Evolutionary conservation across 2,329 filamentous ascomycete genomes (phyloP).

Genomic region (Chaetomiaceae sp.): DNA sequence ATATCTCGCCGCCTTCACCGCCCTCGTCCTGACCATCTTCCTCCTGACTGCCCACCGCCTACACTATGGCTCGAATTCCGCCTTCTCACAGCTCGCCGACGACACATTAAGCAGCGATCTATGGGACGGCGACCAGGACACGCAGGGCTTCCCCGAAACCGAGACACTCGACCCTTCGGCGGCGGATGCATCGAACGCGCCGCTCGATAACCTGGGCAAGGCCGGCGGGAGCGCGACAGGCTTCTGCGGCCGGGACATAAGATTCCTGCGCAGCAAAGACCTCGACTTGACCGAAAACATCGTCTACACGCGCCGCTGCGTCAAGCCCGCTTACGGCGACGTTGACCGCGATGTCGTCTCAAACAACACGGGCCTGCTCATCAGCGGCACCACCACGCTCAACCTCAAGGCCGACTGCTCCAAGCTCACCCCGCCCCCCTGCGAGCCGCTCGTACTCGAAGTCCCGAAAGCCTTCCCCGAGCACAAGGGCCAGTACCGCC

Average conservation of each 20-base stretch:
- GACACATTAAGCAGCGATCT: too few relatives aligned
- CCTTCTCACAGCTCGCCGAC: background rate
- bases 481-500: constrained; percentile 40
- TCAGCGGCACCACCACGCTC: constrained; percentile 32
- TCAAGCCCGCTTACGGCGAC: constrained; percentile 35
- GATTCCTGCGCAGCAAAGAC: constrained; percentile 26
- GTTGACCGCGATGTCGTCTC: constrained; percentile 37
- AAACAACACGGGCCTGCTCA: constrained; percentile 36
- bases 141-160: too few relatives aligned
- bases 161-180: too few relatives aligned
- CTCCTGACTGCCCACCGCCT: constrained; percentile 21
- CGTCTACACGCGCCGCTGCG: constrained; percentile 42
- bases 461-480: constrained; percentile 44
- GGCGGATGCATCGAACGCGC: too few relatives aligned
- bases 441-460: constrained; percentile 43
- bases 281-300: constrained; percentile 39
- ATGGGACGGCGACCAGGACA: too few relatives aligned
- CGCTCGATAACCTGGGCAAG: too few relatives aligned
- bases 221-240: background rate
- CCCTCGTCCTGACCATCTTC: constrained; percentile 19
- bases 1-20: constrained; percentile 18
- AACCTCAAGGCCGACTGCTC: constrained; percentile 31
- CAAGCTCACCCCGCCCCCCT: constrained; percentile 28
- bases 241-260: constrained; percentile 11
- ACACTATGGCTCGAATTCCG: constrained; percentile 3